phyloP scores from a whole-genome alignment of 305 asterid genomes.

The Monarda citriodora region DNA sequence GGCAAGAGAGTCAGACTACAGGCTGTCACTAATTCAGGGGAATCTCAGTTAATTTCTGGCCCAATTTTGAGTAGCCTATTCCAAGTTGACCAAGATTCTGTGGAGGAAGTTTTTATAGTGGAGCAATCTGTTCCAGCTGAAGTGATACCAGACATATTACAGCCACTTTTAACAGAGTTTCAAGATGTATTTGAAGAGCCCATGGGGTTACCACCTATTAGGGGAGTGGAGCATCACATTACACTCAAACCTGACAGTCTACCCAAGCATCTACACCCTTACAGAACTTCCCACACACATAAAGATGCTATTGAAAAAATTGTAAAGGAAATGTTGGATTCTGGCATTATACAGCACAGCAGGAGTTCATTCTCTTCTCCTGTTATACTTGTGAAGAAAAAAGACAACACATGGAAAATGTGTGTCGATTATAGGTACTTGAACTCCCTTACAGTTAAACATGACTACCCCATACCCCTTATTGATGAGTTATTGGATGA shows the following conservation, averaged over 20 bases:
- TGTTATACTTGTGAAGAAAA: no score
- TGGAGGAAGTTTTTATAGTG: no score
- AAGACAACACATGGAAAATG: neutral
- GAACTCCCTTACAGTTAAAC: neutral
- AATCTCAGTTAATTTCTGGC: no score
- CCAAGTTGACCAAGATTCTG: no score
- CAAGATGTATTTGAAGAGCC: neutral
- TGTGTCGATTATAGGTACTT: neutral
- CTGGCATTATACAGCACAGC: no score
- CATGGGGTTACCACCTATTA: neutral
- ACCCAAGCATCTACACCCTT: neutral
- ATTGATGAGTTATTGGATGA: neutral
- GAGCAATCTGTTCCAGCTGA: no score
- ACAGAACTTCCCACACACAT: neutral
- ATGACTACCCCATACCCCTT: neutral
- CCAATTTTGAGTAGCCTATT: no score
- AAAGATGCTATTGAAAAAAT: neutral
- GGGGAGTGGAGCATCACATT: neutral
- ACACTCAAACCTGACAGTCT: neutral
- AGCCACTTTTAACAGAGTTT: no score
- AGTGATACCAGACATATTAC: no score
- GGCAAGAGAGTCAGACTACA: no score
- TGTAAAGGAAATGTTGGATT: neutral
- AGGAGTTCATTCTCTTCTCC: no score
- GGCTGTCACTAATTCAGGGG: no score